Percentiles rank a stretch among this genome's conserved stretches.
phyloP scores from a whole-genome alignment of 2,329 filamentous ascomycete species.

The Massarina eburnea region DNA sequence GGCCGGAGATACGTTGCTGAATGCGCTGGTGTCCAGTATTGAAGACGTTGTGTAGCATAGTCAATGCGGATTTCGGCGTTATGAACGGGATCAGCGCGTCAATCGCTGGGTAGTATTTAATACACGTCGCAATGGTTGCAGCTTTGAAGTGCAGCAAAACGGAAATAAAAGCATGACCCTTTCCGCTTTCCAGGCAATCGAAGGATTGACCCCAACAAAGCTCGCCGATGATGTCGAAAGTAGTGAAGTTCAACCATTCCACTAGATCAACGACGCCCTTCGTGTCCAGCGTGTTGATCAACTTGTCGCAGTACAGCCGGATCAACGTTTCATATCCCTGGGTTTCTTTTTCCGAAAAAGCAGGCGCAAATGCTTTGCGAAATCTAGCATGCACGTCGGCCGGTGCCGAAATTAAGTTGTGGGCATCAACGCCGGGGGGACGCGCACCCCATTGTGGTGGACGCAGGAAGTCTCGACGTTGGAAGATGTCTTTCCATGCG shows the following conservation, averaged over 20 bases:
- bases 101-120: conserved; percentile 11
- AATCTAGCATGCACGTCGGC: conserved; percentile 36
- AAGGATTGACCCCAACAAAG: conserved; percentile 53
- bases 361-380: conserved; percentile 31
- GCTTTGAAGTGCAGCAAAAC: conserved; percentile 15
- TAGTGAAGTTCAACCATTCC: conserved; percentile 11
- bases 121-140: conserved; percentile 3
- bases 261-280: conserved; percentile 11
- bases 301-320: conserved; percentile 5
- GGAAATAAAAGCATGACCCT: conserved; percentile 10
- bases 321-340: conserved; percentile 10
- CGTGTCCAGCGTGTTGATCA: conserved; percentile 5
- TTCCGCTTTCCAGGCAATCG: conserved; percentile 10
- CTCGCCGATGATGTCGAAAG: conserved; percentile 38
- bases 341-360: conserved; percentile 38
- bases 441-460: conserved; percentile 17
- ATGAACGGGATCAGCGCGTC: conserved; percentile 6
- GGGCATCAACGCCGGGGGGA: conserved; percentile 18
- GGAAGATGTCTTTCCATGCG: conserved; percentile 19
- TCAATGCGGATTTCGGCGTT: conserved; percentile 12
- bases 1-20: background rate
- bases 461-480: conserved; percentile 15
- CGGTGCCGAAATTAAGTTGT: conserved; percentile 27
- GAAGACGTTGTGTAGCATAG: conserved; percentile 10
- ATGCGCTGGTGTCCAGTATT: conserved; percentile 9